A percentile compares a stretch with the other conserved stretches of the same genome.
Conservation (phyloP, 768 basidiomycete species). For the Kwoniella newhampshirensis region DNA sequence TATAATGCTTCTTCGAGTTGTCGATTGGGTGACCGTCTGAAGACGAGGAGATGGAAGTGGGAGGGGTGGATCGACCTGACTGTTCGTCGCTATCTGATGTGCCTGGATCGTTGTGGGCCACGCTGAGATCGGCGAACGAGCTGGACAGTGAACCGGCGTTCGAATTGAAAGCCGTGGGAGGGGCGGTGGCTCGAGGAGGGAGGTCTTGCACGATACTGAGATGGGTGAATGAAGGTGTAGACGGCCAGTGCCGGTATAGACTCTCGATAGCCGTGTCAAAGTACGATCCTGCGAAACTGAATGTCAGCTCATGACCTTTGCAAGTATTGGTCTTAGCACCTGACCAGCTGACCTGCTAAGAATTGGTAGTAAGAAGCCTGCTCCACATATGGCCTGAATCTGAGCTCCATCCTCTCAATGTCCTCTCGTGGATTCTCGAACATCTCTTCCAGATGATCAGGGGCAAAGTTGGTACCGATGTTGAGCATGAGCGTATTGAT, state of each 20-base stretch:
- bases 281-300: slow-evolving; percentile 70
- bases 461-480: slow-evolving; percentile 76
- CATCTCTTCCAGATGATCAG: slow-evolving; percentile 76
- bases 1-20: slow-evolving; percentile 34
- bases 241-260: slow-evolving; percentile 65
- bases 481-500: slow-evolving; percentile 59
- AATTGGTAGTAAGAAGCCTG: slow-evolving; percentile 79
- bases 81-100: slow-evolving; percentile 19
- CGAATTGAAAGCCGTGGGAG: slow-evolving; percentile 27
- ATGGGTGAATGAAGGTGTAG: slow-evolving; percentile 44
- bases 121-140: slow-evolving; percentile 37
- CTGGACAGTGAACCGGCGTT: slow-evolving; percentile 20
- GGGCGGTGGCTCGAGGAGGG: slow-evolving; percentile 47
- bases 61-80: slow-evolving; percentile 29
- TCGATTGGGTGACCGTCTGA: slow-evolving; percentile 54
- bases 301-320: too few relatives aligned
- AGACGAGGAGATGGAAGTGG: slow-evolving; percentile 51
- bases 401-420: slow-evolving; percentile 62
- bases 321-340: too few relatives aligned
- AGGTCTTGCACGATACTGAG: slow-evolving; percentile 55
- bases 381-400: slow-evolving; percentile 79
- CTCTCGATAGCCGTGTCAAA: slow-evolving; percentile 71
- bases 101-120: slow-evolving; percentile 1
- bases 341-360: slow-evolving; percentile 62
- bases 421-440: slow-evolving; percentile 58